phyloP scores from a whole-genome alignment of 2,329 filamentous ascomycete species.

The Nectriaceae sp. region DNA sequence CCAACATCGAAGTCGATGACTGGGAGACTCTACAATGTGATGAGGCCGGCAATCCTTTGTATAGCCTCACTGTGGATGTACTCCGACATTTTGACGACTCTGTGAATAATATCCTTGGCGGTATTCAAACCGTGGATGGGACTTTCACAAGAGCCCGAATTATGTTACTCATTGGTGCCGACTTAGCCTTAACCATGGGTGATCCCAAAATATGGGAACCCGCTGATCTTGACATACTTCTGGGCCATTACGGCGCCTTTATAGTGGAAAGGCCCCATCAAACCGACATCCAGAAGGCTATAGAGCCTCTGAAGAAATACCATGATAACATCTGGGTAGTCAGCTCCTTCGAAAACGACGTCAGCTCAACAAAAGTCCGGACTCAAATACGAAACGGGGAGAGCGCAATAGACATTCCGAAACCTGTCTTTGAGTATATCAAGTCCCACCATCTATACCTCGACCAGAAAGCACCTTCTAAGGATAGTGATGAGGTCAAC shows the following conservation, averaged over 20 bases:
- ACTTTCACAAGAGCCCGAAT: conserved; percentile 67
- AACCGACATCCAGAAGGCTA: conserved; percentile 81
- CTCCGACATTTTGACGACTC: conserved; percentile 85
- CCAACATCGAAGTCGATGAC: conserved; percentile 79
- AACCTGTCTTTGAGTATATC: conserved; percentile 71
- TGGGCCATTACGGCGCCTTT: conserved; percentile 77
- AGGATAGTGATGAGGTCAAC: conserved; percentile 5
- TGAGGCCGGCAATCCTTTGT: conserved; percentile 64
- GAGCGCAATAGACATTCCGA: conserved; percentile 73
- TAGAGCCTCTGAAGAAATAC: conserved; percentile 74
- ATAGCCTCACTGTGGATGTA: conserved; percentile 82
- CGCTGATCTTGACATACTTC: conserved; percentile 80
- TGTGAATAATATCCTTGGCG: conserved; percentile 77
- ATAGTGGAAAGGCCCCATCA: conserved; percentile 75
- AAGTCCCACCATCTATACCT: conserved; percentile 64
- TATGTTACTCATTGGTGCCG: conserved; percentile 74
- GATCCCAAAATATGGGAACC: conserved; percentile 74
- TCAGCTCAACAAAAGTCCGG: conserved; percentile 76
- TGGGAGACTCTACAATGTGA: conserved; percentile 64
- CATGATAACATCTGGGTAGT: conserved; percentile 82
- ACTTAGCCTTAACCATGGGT: conserved; percentile 70
- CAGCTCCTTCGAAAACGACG: conserved; percentile 81
- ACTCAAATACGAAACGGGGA: conserved; percentile 75
- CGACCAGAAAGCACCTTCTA: conserved; percentile 40
- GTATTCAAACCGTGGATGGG: conserved; percentile 66